These are phyloP conservation scores for Strombidium stylifer DNA, from an alignment of 73 alveolate species.

Conservation along the genomic window DNA sequence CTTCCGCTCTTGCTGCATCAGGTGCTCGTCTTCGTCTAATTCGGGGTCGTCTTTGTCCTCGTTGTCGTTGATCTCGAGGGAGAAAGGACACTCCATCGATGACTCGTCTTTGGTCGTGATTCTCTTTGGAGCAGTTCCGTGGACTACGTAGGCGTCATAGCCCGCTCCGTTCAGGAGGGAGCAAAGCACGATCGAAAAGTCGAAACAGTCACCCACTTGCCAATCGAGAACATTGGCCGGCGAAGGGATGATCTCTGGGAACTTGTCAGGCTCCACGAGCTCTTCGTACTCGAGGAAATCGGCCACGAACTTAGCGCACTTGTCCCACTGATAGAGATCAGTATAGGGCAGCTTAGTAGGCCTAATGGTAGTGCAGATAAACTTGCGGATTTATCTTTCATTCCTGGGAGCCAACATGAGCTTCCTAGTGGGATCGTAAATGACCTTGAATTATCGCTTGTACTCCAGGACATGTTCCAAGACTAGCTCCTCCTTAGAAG, in stretches of 20 bases:
- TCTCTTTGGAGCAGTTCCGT: conserved; percentile 95
- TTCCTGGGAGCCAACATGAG: conserved; percentile 84
- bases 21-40: conserved; percentile 51
- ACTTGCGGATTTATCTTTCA: conserved; percentile 88
- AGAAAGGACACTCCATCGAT: conserved; percentile 75
- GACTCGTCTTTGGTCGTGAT: conserved; percentile 87
- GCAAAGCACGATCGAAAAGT: conserved; percentile 83
- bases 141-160: conserved; percentile 97
- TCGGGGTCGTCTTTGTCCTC: conserved; percentile 53
- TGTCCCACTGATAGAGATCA: conserved; percentile 92
- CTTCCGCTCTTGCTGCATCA: conserved; percentile 45
- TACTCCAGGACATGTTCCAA: conserved; percentile 92
- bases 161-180: conserved; percentile 94
- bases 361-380: conserved; percentile 89
- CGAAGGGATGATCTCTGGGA: conserved; percentile 94
- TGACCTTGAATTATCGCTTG: conserved; percentile 68
- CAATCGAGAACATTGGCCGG: conserved; percentile 92
- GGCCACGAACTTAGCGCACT: conserved; percentile 89
- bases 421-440: conserved; percentile 79
- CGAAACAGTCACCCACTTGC: conserved; percentile 97
- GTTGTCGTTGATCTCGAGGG: conserved; percentile 42
- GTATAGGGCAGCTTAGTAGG: conserved; percentile 89
- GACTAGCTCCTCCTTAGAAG: conserved; percentile 94
- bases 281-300: conserved; percentile 95
- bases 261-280: conserved; percentile 84